Evolutionary conservation across 2,329 filamentous ascomycete species (phyloP).

Genomic region (Dactylonectria estremocensis): DNA sequence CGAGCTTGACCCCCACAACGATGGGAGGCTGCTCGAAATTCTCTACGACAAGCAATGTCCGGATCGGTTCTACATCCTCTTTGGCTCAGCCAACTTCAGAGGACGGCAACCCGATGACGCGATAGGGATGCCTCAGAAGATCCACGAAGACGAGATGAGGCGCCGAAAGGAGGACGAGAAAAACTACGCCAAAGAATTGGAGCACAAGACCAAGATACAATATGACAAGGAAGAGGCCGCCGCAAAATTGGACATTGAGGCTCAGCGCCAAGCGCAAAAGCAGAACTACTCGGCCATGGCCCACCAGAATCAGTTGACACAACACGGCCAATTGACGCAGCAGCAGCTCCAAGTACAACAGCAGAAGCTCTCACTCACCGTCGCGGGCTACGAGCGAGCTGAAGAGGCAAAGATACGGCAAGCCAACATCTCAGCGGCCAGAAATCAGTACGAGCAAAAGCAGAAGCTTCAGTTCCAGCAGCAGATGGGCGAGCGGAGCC

Average conservation of each 20-base stretch:
- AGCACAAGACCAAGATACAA: not conserved
- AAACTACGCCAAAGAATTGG: not conserved
- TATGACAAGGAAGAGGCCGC: not conserved
- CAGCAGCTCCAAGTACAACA: not conserved
- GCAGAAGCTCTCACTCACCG: not conserved
- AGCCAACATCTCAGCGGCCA: not conserved
- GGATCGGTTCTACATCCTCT: not conserved
- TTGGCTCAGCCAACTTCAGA: not conserved
- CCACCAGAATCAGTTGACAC: not conserved
- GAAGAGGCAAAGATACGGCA: not conserved
- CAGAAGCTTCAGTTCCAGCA: not conserved
- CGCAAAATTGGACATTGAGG: not conserved
- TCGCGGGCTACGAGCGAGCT: not conserved
- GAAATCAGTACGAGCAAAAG: not conserved
- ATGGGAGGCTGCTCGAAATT: not conserved
- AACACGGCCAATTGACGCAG: not conserved
- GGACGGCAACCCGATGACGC: not conserved
- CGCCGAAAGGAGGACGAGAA: not conserved
- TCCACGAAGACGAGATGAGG: not conserved
- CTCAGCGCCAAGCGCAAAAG: not conserved
- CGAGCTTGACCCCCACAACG: not conserved
- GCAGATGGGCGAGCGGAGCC: not conserved
- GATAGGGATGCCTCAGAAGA: not conserved
- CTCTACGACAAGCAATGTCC: not conserved
- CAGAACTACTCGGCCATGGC: not conserved